phyloP scores from a whole-genome alignment of 805 yeast species.

The Suhomyces emberorum region DNA sequence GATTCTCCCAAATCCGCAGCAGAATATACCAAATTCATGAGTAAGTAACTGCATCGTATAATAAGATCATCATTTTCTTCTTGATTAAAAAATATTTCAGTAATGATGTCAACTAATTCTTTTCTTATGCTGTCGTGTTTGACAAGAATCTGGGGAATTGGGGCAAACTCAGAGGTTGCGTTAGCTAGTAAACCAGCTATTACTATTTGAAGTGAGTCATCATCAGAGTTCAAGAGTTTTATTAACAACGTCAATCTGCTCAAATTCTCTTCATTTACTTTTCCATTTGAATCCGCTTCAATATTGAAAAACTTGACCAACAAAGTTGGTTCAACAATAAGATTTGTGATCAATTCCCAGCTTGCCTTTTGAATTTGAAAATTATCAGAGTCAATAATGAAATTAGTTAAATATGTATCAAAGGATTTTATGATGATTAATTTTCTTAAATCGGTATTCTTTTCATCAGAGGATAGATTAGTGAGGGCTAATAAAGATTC shows the following conservation, averaged over 20 bases:
- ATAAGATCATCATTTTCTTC: slow-evolving; percentile 22
- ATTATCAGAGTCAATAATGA: slow-evolving; percentile 34
- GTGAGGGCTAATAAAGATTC: slow-evolving; percentile 66
- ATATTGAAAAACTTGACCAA: slow-evolving; percentile 61
- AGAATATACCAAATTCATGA: slow-evolving; percentile 19
- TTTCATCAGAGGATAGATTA: slow-evolving; percentile 51
- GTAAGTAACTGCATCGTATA: slow-evolving; percentile 22
- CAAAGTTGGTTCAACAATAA: slow-evolving; percentile 40
- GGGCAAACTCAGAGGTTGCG: slow-evolving; percentile 37
- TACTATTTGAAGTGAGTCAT: slow-evolving; percentile 25
- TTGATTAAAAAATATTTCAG: slow-evolving; percentile 24
- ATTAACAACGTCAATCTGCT: slow-evolving; percentile 29
- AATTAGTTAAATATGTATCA: slow-evolving; percentile 44
- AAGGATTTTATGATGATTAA: slow-evolving; percentile 42
- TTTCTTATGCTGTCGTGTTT: slow-evolving; percentile 11
- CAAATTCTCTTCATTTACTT: slow-evolving; percentile 17
- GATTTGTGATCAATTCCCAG: slow-evolving; percentile 62
- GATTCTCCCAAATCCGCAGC: slow-evolving; percentile 6
- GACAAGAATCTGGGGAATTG: slow-evolving; percentile 28
- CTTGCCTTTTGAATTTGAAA: slow-evolving; percentile 53
- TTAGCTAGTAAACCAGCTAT: slow-evolving; percentile 39
- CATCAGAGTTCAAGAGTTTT: slow-evolving; percentile 32
- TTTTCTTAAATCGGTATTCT: slow-evolving; percentile 36
- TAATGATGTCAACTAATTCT: slow-evolving; percentile 18
- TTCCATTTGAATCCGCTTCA: slow-evolving; percentile 11